Evolutionary conservation across 2,329 filamentous ascomycete genomes (phyloP).

Genomic region (Reticulascus tulasneorum): DNA sequence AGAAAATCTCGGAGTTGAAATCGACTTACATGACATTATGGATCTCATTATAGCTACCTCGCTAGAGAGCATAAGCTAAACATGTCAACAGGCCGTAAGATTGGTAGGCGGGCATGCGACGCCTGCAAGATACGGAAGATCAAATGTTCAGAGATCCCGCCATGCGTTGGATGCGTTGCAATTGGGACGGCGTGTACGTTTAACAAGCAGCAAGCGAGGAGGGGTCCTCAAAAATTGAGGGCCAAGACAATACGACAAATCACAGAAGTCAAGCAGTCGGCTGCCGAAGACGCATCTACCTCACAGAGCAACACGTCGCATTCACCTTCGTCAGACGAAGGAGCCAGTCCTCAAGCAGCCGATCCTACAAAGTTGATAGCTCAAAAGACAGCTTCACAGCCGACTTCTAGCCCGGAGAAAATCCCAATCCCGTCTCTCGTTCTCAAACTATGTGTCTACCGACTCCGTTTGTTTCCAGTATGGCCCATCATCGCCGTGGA

Average conservation of each 20-base stretch:
- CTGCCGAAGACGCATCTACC: background rate
- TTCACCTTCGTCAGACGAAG: constrained; percentile 8
- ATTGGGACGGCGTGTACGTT: constrained; percentile 48
- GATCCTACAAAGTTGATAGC: constrained; percentile 2
- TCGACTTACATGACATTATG: no score
- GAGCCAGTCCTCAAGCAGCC: constrained; percentile 4
- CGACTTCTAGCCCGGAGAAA: background rate
- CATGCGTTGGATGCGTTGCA: constrained; percentile 40
- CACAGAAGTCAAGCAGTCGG: constrained; percentile 21
- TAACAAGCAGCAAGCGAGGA: constrained; percentile 35
- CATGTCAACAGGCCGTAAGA: constrained; percentile 22
- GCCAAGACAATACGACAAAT: constrained; percentile 41
- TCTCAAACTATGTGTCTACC: constrained; percentile 37
- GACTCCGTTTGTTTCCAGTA: constrained; percentile 46
- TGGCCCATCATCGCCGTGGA: constrained; percentile 47
- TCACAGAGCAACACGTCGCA: constrained; percentile 2
- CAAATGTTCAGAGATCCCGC: constrained; percentile 42
- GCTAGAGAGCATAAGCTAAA: no score
- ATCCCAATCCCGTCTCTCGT: constrained; percentile 15
- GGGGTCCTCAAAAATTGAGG: constrained; percentile 43
- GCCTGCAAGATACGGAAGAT: constrained; percentile 51
- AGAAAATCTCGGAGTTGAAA: constrained; percentile 9
- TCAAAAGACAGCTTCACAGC: constrained; percentile 3
- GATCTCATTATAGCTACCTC: no score
- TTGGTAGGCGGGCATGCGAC: constrained; percentile 42